Percentiles rank a stretch among this genome's conserved stretches.
phyloP scores from a whole-genome alignment of 2,329 filamentous ascomycete species.

The Chaetomium sp. region DNA sequence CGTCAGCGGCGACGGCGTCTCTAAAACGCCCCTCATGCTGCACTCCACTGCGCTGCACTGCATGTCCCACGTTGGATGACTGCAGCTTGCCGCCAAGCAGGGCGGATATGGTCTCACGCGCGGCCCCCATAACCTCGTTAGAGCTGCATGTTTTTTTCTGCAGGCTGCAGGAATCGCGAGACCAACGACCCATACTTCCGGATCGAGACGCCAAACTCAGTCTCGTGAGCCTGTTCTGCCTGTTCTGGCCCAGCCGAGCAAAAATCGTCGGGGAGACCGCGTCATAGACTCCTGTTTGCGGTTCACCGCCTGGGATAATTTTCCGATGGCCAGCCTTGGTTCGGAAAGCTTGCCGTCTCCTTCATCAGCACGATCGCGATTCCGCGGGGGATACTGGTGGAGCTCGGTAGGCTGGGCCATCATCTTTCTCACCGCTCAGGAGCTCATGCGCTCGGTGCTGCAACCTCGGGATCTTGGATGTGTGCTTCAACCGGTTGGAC shows the following conservation, averaged over 20 bases:
- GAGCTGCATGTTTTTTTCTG: slow-evolving; percentile 15
- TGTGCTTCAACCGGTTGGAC: background rate
- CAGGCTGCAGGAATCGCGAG: slow-evolving; percentile 22
- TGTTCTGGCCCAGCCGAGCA: background rate
- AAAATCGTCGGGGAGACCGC: background rate
- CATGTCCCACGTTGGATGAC: slow-evolving; percentile 22
- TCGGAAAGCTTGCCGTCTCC: background rate
- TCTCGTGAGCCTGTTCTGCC: slow-evolving; percentile 1
- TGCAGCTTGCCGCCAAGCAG: slow-evolving; percentile 25
- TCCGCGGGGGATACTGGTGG: background rate
- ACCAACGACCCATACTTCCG: slow-evolving; percentile 24
- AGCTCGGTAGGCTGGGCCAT: background rate
- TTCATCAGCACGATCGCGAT: background rate
- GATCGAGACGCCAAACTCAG: slow-evolving; percentile 19
- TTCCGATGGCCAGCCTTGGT: background rate
- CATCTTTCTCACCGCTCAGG: background rate
- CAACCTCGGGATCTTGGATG: background rate
- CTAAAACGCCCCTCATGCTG: background rate
- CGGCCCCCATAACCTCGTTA: slow-evolving; percentile 10
- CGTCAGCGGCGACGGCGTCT: slow-evolving; percentile 3
- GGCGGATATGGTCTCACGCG: slow-evolving; percentile 10
- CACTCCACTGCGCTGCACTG: slow-evolving; percentile 18
- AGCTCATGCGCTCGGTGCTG: background rate
- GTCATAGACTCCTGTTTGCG: slow-evolving; percentile 5
- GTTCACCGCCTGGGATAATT: slow-evolving; percentile 12